Evolutionary conservation across 2,329 filamentous ascomycete species (phyloP).

Genomic region (Fonsecaea multimorphosa): DNA sequence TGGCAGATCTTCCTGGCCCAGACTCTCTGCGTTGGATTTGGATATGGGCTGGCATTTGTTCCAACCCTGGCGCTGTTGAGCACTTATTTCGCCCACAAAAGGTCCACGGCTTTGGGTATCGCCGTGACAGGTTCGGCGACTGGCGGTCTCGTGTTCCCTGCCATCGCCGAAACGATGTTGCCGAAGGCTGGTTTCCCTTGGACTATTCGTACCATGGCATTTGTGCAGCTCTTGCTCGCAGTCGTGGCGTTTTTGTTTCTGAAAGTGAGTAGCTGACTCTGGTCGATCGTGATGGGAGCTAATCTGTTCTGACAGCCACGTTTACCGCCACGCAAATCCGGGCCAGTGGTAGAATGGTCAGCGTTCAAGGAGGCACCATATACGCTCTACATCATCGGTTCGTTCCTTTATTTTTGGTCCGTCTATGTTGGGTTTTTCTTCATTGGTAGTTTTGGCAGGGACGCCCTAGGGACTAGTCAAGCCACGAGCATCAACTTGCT

Average conservation of each 20-base stretch:
- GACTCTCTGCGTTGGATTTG: constrained; percentile 63
- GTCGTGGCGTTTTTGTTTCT: constrained; percentile 50
- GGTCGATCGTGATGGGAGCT: background rate
- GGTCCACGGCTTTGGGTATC: constrained; percentile 65
- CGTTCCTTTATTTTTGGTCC: constrained; percentile 58
- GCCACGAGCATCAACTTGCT: constrained; percentile 64
- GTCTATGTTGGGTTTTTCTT: constrained; percentile 63
- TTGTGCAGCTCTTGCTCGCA: constrained; percentile 61
- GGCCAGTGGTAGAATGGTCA: constrained; percentile 57
- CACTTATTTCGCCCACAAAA: constrained; percentile 66
- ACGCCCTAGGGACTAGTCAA: constrained; percentile 50
- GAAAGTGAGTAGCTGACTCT: constrained; percentile 50
- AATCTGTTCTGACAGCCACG: constrained; percentile 54
- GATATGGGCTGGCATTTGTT: constrained; percentile 61
- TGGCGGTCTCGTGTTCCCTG: constrained; percentile 69
- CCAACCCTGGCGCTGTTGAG: constrained; percentile 60
- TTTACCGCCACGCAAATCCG: constrained; percentile 56
- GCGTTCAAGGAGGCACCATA: constrained; percentile 60
- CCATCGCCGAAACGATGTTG: constrained; percentile 63
- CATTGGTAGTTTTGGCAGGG: constrained; percentile 48
- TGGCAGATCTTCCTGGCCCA: constrained; percentile 60
- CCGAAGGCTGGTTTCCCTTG: constrained; percentile 67
- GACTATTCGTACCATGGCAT: constrained; percentile 66
- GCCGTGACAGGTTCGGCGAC: constrained; percentile 65
- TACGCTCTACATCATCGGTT: constrained; percentile 50